A percentile compares a stretch with the other conserved stretches of the same genome.
phyloP scores from a whole-genome alignment of 768 basidiomycete species.

The Termitomyces heimii region DNA sequence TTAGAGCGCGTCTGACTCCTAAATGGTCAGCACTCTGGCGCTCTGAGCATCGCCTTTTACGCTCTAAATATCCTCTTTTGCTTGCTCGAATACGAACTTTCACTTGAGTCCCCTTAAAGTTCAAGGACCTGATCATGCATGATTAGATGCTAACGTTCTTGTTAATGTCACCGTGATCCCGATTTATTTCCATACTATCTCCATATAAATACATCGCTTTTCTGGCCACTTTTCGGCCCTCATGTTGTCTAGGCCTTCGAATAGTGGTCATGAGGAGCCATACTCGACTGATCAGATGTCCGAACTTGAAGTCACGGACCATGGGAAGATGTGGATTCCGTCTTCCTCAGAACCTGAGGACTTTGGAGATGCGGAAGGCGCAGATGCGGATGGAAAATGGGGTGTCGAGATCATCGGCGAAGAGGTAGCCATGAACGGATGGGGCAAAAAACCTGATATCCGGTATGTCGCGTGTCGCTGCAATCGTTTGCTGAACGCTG shows the following conservation, averaged over 20 bases:
- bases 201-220: not conserved
- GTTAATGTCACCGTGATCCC: too few species aligned
- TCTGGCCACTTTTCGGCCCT: not conserved
- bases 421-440: constrained; percentile 24
- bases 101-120: too few species aligned
- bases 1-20: too few species aligned
- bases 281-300: not conserved
- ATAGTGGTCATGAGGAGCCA: not conserved
- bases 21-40: too few species aligned
- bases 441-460: constrained; percentile 15
- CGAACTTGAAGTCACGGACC: not conserved
- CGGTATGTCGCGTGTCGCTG: constrained; percentile 20
- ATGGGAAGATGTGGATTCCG: constrained; percentile 10
- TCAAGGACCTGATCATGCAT: too few species aligned
- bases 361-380: constrained; percentile 23
- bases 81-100: too few species aligned
- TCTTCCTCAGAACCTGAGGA: constrained; percentile 21
- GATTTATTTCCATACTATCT: not conserved
- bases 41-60: too few species aligned
- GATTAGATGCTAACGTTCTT: too few species aligned
- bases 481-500: not conserved
- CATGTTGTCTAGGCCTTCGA: not conserved
- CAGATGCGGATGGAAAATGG: constrained; percentile 23
- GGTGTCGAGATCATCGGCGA: constrained; percentile 31
- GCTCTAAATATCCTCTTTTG: too few species aligned